Evolutionary conservation across 75 land plant species (phyloP).

Genomic region (Chamaecyparis obtusa): DNA sequence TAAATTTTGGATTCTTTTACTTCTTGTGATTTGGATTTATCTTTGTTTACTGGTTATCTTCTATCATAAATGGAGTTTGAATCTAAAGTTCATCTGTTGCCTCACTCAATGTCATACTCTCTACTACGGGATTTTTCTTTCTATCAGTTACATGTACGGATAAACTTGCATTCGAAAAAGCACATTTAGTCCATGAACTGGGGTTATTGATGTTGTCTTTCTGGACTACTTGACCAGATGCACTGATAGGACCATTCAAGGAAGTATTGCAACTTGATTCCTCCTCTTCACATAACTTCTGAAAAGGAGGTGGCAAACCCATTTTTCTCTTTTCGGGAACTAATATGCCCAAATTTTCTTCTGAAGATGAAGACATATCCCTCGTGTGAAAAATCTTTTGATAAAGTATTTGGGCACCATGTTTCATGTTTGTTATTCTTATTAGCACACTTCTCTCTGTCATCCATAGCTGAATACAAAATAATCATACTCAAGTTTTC

Average conservation of each 20-base stretch:
- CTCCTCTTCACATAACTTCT: slow-evolving; percentile 48
- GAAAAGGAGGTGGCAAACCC: slow-evolving; percentile 62
- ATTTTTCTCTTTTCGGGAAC: slow-evolving; percentile 17
- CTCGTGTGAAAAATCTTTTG: slow-evolving; percentile 27
- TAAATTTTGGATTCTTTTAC: too few relatives aligned
- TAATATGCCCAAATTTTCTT: slow-evolving; percentile 22
- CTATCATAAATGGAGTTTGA: too few relatives aligned
- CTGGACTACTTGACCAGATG: not conserved
- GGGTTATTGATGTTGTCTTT: slow-evolving; percentile 4
- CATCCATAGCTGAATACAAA: slow-evolving; percentile 76
- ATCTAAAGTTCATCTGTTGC: too few relatives aligned
- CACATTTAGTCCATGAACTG: slow-evolving; percentile 7
- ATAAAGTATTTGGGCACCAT: slow-evolving; percentile 74
- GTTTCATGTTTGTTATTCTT: slow-evolving; percentile 86
- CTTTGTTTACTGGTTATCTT: too few relatives aligned
- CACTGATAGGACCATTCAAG: not conserved
- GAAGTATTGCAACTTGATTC: slow-evolving; percentile 5
- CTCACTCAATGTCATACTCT: slow-evolving; percentile 14
- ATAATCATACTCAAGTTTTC: slow-evolving; percentile 90
- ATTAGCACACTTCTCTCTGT: slow-evolving; percentile 35
- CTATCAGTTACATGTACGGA: slow-evolving; percentile 53
- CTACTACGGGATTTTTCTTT: slow-evolving; percentile 32
- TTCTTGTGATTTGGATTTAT: too few relatives aligned
- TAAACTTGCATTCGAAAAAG: slow-evolving; percentile 48
- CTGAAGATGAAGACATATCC: too few relatives aligned